Base-by-base conservation (phyloP, 768 basidiomycete species). In the Dentipellis fragilis region DNA sequence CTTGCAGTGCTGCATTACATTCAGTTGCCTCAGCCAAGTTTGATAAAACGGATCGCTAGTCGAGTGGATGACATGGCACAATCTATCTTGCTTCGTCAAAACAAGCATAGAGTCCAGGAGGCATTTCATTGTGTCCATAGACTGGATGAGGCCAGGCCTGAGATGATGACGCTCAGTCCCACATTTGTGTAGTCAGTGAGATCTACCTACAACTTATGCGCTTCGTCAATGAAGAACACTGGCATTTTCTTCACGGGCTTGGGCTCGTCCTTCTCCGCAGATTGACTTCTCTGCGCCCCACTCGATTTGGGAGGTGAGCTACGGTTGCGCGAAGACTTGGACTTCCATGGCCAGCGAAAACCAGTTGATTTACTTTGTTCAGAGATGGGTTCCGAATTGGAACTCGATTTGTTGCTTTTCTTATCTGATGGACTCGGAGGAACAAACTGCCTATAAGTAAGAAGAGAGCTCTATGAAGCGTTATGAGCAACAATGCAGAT, bases 1-100 rank as follows among this genome's bases (percentile, higher is more conserved):
- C 72, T 87, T 89, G 73, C 88, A 91, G 65, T 89, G 85, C 63
- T 88, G 86, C 75, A 86, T 84, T 51, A 89, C 79, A 58, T 87
- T 88, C 54, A 88, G 73, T 63, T 88, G 87, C 58, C 87, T 75
- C 48, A 91, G 73, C 87, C 85, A 89, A 11, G 84, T 87, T 61
- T 89, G 88, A 63, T 89, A 91, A 68, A 89, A 89, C 0, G 88
- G 87, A 60, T 91, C 87, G 62, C 85, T 88, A 4, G 87, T 87
- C 5, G 85, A 85, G 59, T 89, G 87, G 51, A 89, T 81, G 63
- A 90, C 84, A 63, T 90, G 87, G 63, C 85, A 87, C 12, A 92
- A 68, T n/a, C 85, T 74, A 64, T 91, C 89, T 67, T 92, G 90
- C 71, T 92, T 91, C 35, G 90, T 90, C 54, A 92, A 71, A 12